Evolutionary conservation across 225 moss, liverwort and hornwort species (phyloP), one percentile per base, ranked within the genome.

Genomic region (Pleurozium schreberi): DNA sequence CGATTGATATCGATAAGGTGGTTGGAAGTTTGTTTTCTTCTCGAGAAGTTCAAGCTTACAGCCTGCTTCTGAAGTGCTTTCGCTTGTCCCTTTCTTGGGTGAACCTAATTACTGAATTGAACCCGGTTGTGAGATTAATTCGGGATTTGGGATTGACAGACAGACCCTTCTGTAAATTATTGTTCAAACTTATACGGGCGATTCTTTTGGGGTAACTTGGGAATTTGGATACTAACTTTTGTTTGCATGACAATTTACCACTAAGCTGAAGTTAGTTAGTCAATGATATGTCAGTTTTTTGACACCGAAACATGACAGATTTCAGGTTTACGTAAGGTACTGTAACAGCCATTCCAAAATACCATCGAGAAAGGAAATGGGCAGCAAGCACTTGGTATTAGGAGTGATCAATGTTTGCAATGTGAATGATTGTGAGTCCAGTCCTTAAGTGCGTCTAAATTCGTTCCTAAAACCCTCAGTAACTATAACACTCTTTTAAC

Each of bases 241-340:
- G 20, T 53, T 58, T 80, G 58, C 18, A 40, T n/a, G 27, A 17
- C n/a, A 17, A 1, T 78, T 57, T 14, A 1, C 14, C 38, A 8
- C 3, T 1, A 5, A 5, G 12, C 7, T 7, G 6, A 55, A 20
- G 3, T 5, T 21, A n/a, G n/a, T n/a, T n/a, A n/a, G 79, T 45
- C 87, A 87, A 26, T 14, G 18, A 18, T n/a, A n/a, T 67, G 87
- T 80, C 87, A 87, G 80, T 19, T 55, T 57, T 27, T 57, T 38
- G 6, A 25, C 57, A 22, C 13, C 33, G 0, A 21, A 57, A 18
- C 12, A 36, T 45, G 36, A 6, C 53, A 42, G 66, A n/a, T 6
- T 27, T 16, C 38, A 57, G 79, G 14, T 40, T 28, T 40, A 11
- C 0, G n/a, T n/a, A n/a, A n/a, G n/a, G n/a, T n/a, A n/a, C 1